Base-by-base conservation (phyloP, 208 protist species). In the Tetramitus jugosus region DNA sequence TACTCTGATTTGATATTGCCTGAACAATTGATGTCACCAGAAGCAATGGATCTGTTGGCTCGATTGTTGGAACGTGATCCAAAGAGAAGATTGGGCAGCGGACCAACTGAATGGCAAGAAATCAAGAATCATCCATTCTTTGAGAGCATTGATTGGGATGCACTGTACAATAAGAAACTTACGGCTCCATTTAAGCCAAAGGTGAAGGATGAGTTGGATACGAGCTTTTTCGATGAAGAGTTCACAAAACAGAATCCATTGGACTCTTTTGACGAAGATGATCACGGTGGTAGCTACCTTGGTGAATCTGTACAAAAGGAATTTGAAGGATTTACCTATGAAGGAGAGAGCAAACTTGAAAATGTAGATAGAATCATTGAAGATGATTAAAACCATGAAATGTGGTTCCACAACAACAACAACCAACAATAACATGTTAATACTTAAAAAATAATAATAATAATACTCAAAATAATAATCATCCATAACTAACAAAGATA, bases 21-120 rank as follows among this genome's bases (percentile, higher is more conserved):
- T 39, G 69, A 76, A 14, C 7, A 76, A 53, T 37, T 64, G 31
- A 76, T 76, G 23, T 60, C 69, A 14, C 14, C 20, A 26, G 67
- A 74, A 37, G 35, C 26, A 42, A 20, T 79, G 14, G 83, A 90
- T 29, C 79, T 96, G 65, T 84, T 94, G 33, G 79, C 76, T 31
- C 69, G 26, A 35, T 86, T 96, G 23, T 86, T 96, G 17, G 85
- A 91, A 60, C 94, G 94, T 81, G 88, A 94, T 76, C 89, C 91
- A 84, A 88, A 87, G 40, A 88, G 79, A 77, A 88, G 74, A 23
- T 56, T 69, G 20, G 74, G 74, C 33, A 56, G 42, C 6, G 74
- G 80, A 40, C 53, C 2, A 37, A 33, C n/a, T 29, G 52, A 39
- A 39, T 13, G 26, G n/a, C 42, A 65, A 35, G 79, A 68, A 26